Percentiles rank a stretch among this genome's conserved stretches.
phyloP scores from a whole-genome alignment of 2,329 filamentous ascomycete species.

The Furcasterigmium sp. region DNA sequence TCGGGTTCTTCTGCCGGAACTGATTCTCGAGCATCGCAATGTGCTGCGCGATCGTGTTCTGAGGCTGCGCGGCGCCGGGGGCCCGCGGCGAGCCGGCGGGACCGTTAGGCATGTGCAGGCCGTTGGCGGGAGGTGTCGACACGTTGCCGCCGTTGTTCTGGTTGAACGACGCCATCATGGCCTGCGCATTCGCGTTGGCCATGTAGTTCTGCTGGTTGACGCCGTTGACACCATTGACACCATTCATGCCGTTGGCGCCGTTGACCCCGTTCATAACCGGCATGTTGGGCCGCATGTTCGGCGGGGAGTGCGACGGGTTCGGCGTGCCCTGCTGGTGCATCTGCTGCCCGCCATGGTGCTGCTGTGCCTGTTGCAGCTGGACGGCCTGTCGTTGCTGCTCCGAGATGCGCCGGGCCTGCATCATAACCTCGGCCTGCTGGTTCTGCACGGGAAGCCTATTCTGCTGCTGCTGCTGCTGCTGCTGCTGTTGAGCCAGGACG shows the following conservation, averaged over 20 bases:
- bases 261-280: slow-evolving; percentile 13
- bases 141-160: slow-evolving; percentile 35
- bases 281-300: slow-evolving; percentile 30
- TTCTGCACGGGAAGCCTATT: slow-evolving; percentile 53
- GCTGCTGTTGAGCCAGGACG: slow-evolving; percentile 39
- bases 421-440: slow-evolving; percentile 44
- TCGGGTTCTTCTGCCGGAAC: slow-evolving; percentile 46
- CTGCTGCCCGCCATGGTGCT: slow-evolving; percentile 25
- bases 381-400: slow-evolving; percentile 55
- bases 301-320: slow-evolving; percentile 27
- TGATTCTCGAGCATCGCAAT: slow-evolving; percentile 47
- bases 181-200: slow-evolving; percentile 46
- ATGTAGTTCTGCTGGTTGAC: slow-evolving; percentile 48
- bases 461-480: slow-evolving; percentile 49
- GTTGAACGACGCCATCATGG: slow-evolving; percentile 46
- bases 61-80: slow-evolving; percentile 32
- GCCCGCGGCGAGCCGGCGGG: slow-evolving; percentile 40
- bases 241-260: slow-evolving; percentile 18
- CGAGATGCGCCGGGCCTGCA: slow-evolving; percentile 62
- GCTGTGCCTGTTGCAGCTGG: slow-evolving; percentile 36
- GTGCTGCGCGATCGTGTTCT: slow-evolving; percentile 42
- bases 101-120: slow-evolving; percentile 40
- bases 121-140: slow-evolving; percentile 36
- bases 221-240: slow-evolving; percentile 24
- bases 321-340: slow-evolving; percentile 23